phyloP scores from a whole-genome alignment of 1,284 basidiomycete genomes.

The Trametes hirsuta region DNA sequence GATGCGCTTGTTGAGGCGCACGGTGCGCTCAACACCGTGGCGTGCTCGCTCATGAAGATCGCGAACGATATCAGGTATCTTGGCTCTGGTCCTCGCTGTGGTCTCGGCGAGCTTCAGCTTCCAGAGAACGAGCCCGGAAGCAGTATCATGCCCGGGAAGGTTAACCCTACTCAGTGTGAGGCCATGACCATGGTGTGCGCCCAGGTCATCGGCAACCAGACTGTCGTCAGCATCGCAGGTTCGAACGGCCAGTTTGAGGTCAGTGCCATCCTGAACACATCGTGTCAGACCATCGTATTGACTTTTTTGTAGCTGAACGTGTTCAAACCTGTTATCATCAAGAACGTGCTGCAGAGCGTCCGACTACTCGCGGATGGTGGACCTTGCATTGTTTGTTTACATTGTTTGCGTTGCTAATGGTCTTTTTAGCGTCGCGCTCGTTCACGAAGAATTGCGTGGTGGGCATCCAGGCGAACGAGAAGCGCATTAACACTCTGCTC shows the following conservation, averaged over 20 bases:
- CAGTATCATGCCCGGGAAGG: conserved; percentile 99
- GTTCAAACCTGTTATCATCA: conserved; percentile 99
- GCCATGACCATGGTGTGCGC: conserved; percentile 99
- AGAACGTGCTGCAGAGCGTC: conserved; percentile 96
- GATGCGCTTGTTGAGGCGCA: conserved; percentile 98
- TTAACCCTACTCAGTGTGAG: conserved; percentile 99
- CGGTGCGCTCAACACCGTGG: conserved; percentile 94
- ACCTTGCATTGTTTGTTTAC: conserved; percentile 18
- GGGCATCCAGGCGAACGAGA: conserved; percentile 95
- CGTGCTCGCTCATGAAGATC: conserved; percentile 98
- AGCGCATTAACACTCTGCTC: conserved; percentile 86
- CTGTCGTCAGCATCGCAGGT: conserved; percentile 90
- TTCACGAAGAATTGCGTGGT: conserved; percentile 98
- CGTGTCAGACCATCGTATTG: conserved; percentile 4
- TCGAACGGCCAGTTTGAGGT: conserved; percentile 98
- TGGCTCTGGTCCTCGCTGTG: conserved; percentile 96
- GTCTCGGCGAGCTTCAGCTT: conserved; percentile 91
- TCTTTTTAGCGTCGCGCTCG: conserved; percentile 71
- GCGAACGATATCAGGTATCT: conserved; percentile 99
- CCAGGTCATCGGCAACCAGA: conserved; percentile 99
- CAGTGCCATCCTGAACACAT: conserved; percentile 9
- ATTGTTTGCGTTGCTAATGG: background rate
- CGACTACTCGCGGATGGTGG: conserved; percentile 90
- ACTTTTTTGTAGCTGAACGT: conserved; percentile 80
- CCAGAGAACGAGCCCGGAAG: conserved; percentile 99